phyloP scores from a whole-genome alignment of 176 grass and related monocot genomes.

The Lolium multiflorum region DNA sequence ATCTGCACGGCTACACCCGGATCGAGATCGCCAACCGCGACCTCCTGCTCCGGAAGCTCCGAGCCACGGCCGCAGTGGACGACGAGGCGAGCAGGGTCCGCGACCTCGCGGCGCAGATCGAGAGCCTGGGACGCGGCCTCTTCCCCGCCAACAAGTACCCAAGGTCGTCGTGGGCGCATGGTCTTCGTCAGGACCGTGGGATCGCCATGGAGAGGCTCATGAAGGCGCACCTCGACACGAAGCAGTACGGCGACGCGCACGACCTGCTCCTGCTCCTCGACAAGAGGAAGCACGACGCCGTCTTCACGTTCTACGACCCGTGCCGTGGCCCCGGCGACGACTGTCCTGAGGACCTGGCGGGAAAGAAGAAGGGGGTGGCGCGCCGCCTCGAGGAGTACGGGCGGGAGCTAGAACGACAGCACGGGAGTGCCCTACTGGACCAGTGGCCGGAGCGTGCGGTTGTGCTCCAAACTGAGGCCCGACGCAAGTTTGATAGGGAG shows the following conservation, averaged over 20 bases:
- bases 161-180: too few species aligned
- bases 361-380: neutral
- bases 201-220: neutral
- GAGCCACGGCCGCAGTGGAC: neutral
- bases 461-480: neutral
- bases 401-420: neutral
- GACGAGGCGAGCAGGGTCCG: neutral
- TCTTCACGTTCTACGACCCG: neutral
- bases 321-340: neutral
- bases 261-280: neutral
- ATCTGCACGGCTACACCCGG: neutral
- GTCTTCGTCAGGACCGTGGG: neutral
- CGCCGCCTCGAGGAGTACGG: neutral
- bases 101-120: neutral
- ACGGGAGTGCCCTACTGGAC: neutral
- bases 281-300: neutral
- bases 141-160: neutral
- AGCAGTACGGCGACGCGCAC: neutral
- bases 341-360: neutral
- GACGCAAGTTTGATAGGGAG: neutral
- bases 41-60: neutral
- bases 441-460: neutral
- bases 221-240: neutral
- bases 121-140: neutral
- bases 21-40: neutral